Evolutionary conservation across 176 grass and related monocot species (phyloP).

Genomic region (Ananas comosus): DNA sequence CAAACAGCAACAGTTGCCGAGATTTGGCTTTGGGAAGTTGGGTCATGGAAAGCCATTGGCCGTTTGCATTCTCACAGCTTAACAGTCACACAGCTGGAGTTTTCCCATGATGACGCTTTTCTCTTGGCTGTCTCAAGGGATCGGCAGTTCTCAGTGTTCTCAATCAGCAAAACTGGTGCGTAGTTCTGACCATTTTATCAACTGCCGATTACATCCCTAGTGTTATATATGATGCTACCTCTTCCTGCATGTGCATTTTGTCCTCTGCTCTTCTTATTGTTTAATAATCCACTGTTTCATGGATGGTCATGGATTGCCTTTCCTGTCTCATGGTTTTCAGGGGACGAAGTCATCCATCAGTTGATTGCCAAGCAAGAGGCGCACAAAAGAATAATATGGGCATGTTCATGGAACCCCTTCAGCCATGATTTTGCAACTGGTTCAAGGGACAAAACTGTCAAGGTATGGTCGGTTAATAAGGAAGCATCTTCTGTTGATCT

Average conservation of each 20-base stretch:
- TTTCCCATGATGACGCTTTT: slow-evolving; percentile 63
- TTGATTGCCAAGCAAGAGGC: slow-evolving; percentile 68
- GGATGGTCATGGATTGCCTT: slow-evolving; percentile 8
- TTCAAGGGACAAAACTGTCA: slow-evolving; percentile 92
- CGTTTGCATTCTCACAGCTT: slow-evolving; percentile 81
- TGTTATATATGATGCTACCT: neutral
- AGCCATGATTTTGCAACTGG: slow-evolving; percentile 87
- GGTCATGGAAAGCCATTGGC: slow-evolving; percentile 80
- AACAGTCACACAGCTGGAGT: slow-evolving; percentile 94
- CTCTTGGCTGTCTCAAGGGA: slow-evolving; percentile 88
- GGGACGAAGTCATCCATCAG: slow-evolving; percentile 36
- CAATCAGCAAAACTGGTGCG: slow-evolving; percentile 45
- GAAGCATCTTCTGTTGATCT: slow-evolving; percentile 56
- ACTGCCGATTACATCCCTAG: neutral
- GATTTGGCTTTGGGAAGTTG: slow-evolving; percentile 94
- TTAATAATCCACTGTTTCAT: neutral
- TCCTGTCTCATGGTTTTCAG: slow-evolving; percentile 25
- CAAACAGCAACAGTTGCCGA: slow-evolving; percentile 67
- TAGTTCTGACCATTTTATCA: neutral
- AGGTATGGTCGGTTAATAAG: slow-evolving; percentile 63
- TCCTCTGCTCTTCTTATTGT: neutral
- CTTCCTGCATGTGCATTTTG: neutral
- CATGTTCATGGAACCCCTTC: slow-evolving; percentile 87
- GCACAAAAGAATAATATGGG: slow-evolving; percentile 98
- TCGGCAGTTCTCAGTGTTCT: slow-evolving; percentile 67